Evolutionary conservation across 2,329 filamentous ascomycete genomes (phyloP), one percentile per base, ranked within the genome.

Genomic region (Juglanconis oblonga): DNA sequence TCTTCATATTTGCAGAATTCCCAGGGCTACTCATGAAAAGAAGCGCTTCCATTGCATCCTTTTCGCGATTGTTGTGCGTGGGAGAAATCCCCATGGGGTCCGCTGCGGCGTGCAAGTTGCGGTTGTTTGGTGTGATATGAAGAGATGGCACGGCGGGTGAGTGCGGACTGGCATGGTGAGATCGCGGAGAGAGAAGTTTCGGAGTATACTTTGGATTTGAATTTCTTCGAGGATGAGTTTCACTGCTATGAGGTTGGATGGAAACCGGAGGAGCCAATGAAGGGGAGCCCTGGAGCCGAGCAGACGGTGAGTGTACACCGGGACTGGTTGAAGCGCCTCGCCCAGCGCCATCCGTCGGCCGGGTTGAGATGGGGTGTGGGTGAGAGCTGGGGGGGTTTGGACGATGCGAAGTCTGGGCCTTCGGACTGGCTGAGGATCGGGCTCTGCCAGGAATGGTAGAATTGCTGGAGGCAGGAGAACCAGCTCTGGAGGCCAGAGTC

Each of bases 21-120:
- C 87, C 87, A 0, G 89, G 89, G 64, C 88, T 91, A 68, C 90
- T 92, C 86, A 95, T 89, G 69, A 93, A 92, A 32, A 94, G 78
- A 31, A 95, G 75, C 0, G 89, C 89, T 69, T 93, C 90, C 51
- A 94, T 86, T 5, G 91, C 91, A 67, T 94, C 91, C 68, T 92
- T 89, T 69, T 95, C 91, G 55, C 89, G 84, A 8, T 84, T 77
- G 29, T 86, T 86, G 64, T 90, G 87, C 58, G 87, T 87, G 1
- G 87, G 87, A 35, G 88, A 90, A 62, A 87, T 86, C 4, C 89
- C 75, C 14, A 87, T 83, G 7, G 83, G 79, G 57, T 84, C 81
- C 24, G 74, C 71, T 51, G 74, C 74, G 29, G 74, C 73, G 13
- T 71, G 71, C 61, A 62, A 69, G 68, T n/a, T 68, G 61, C 63